Base-by-base conservation (phyloP, 2,329 filamentous ascomycete genomes). In the Onygenales sp. region DNA sequence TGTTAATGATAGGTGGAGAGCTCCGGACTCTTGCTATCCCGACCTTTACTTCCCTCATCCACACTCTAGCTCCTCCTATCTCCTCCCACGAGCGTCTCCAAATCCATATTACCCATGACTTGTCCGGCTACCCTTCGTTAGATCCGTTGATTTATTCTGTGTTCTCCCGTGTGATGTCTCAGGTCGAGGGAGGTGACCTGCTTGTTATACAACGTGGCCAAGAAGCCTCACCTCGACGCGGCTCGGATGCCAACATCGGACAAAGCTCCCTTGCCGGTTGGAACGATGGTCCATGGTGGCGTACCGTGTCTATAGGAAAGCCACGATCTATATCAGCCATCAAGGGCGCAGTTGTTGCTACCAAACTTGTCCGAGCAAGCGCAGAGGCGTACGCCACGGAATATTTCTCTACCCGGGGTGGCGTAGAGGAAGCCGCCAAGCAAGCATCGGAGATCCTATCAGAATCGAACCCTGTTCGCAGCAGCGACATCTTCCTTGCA, bases 211-310 rank as follows among this genome's bases (percentile, higher is more conserved):
- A 98, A 72, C 87, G 91, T 39, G 93, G 93, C 17, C 87, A 89
- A 57, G 93, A 97, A 71, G 88, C 85, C 48, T 81, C 84, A 46
- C 83, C 82, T 33, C 84, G 84, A 45, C 81, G 84, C 43, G 79
- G 79, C 43, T 65, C 69, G 27, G 63, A 67, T 27, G 63, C 62
- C 31, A 61, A 64, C 9, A 21, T 44, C n/a, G 43, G 43, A 17
- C 51, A 52, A 8, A 53, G 36, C 27, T 57, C 63, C 7, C 66
- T 64, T 7, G 65, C 63, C 13, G 78, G 76, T 55, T 98, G 93
- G 91, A 86, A 84, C 47, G 92, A 97, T 63, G 93, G 93, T 0
- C 93, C 93, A 2, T 98, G 93, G 93, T 98, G 93, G 92, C 83
- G 91, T 33, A 71, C 66, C 8, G 64, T 71, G 13, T 70, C 67